Evolutionary conservation across 768 basidiomycete species (phyloP).

Genomic region (Leccinum longicurvipes): DNA sequence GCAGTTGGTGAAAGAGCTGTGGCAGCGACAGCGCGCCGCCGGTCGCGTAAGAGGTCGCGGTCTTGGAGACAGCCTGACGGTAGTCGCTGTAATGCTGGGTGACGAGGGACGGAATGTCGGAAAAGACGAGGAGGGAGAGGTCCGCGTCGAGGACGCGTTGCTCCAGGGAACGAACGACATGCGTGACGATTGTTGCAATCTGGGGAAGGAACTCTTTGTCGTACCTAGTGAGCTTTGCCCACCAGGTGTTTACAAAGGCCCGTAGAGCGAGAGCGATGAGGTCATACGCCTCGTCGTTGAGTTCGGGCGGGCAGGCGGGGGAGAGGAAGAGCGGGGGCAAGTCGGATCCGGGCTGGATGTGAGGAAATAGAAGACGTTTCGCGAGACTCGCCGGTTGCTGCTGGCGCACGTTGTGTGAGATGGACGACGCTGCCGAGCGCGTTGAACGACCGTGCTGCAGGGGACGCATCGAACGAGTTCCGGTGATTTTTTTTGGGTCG

Average conservation of each 20-base stretch:
- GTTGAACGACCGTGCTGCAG: slow-evolving; percentile 7
- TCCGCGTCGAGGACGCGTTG: slow-evolving; percentile 52
- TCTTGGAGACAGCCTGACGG: slow-evolving; percentile 60
- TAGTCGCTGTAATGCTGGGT: slow-evolving; percentile 79
- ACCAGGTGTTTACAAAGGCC: slow-evolving; percentile 82
- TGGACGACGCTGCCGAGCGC: slow-evolving; percentile 24
- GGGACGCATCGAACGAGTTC: no score
- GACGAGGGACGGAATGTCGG: slow-evolving; percentile 61
- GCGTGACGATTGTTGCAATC: slow-evolving; percentile 55
- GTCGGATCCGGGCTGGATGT: slow-evolving; percentile 39
- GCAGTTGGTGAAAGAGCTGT: slow-evolving; percentile 73
- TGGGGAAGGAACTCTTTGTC: slow-evolving; percentile 81
- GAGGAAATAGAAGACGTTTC: slow-evolving; percentile 63
- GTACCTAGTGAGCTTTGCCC: slow-evolving; percentile 77
- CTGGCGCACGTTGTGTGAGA: slow-evolving; percentile 16
- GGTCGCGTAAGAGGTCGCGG: slow-evolving; percentile 65
- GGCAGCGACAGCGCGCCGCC: slow-evolving; percentile 62
- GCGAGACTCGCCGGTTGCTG: slow-evolving; percentile 40
- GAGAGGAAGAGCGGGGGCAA: slow-evolving; percentile 54
- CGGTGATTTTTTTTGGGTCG: background rate
- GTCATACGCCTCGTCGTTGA: slow-evolving; percentile 61
- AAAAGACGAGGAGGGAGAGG: slow-evolving; percentile 57
- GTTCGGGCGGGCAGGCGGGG: slow-evolving; percentile 44
- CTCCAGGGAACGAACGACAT: slow-evolving; percentile 61
- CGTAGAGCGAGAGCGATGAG: slow-evolving; percentile 76